Evolutionary conservation across 225 moss, liverwort and hornwort species (phyloP).

Genomic region (Anthoceros angustus): DNA sequence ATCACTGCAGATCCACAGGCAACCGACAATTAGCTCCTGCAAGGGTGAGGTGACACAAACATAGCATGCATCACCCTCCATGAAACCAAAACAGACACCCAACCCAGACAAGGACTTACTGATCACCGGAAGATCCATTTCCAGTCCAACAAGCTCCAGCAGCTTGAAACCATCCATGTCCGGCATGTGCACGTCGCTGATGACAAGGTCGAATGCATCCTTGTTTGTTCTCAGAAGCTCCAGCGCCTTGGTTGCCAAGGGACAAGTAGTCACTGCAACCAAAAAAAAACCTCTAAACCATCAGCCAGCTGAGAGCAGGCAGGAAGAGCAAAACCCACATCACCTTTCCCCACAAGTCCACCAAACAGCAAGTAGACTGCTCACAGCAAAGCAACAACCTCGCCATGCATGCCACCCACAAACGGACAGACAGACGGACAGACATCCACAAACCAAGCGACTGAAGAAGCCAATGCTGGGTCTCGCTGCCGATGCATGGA

Average conservation of each 20-base stretch:
- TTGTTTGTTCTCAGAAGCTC: conserved; percentile 47
- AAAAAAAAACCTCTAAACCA: neutral
- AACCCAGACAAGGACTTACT: conserved; percentile 30
- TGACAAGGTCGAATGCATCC: conserved; percentile 64
- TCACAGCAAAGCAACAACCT: too few species aligned
- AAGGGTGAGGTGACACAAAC: neutral
- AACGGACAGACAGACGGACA: too few species aligned
- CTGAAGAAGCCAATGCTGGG: too few species aligned
- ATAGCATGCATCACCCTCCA: neutral
- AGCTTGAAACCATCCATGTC: conserved; percentile 90
- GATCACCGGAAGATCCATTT: conserved; percentile 80
- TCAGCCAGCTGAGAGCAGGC: too few species aligned
- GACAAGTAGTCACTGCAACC: conserved; percentile 50
- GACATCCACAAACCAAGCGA: too few species aligned
- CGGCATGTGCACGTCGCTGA: conserved; percentile 86
- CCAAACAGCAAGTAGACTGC: too few species aligned
- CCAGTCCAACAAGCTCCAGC: conserved; percentile 68
- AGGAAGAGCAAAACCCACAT: too few species aligned
- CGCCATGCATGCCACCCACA: too few species aligned
- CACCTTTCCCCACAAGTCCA: too few species aligned
- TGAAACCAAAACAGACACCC: neutral
- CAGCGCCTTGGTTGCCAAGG: conserved; percentile 48
- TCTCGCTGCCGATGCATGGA: too few species aligned
- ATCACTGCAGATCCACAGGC: conserved; percentile 39
- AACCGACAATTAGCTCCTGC: neutral